Percentiles rank a stretch among this genome's conserved stretches.
These are phyloP conservation scores for Gloeostereum incarnatum DNA, from an alignment of 768 basidiomycete genomes.

Conservation along the genomic window DNA sequence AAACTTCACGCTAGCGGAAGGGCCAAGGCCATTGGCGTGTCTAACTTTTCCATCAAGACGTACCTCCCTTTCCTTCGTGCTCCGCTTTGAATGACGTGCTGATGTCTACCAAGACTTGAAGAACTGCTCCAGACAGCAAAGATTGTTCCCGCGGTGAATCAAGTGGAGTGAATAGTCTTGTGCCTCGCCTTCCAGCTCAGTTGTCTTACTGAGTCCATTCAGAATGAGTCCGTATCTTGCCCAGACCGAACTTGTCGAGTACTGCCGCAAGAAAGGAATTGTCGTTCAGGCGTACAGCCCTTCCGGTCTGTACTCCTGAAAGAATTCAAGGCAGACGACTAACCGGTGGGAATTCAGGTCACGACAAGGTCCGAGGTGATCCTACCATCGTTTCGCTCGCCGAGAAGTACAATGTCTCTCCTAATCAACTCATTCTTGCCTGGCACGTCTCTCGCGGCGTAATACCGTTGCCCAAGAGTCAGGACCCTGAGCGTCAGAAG, in stretches of 20 bases:
- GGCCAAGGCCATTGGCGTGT: constrained; percentile 44
- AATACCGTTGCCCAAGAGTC: constrained; percentile 14
- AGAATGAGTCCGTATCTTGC: constrained; percentile 45
- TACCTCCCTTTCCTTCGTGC: constrained; percentile 14
- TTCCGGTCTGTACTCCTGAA: constrained; percentile 20
- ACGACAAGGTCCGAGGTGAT: constrained; percentile 17
- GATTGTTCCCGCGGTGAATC: constrained; percentile 35
- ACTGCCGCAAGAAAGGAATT: constrained; percentile 41
- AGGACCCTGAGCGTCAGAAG: constrained; percentile 23
- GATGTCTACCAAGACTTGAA: constrained; percentile 21
- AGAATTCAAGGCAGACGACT: no score
- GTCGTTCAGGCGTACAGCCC: constrained; percentile 40
- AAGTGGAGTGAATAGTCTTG: constrained; percentile 28
- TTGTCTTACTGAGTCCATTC: neutral
- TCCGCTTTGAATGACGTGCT: neutral
- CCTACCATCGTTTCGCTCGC: constrained; percentile 15
- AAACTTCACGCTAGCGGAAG: constrained; percentile 33
- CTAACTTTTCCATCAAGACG: constrained; percentile 53
- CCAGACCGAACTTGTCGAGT: constrained; percentile 35
- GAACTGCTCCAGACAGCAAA: constrained; percentile 30
- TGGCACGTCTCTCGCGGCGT: constrained; percentile 5
- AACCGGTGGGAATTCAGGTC: neutral
- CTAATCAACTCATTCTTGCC: constrained; percentile 6
- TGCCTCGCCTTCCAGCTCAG: neutral
- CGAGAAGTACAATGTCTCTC: constrained; percentile 5